Evolutionary conservation across 1,284 basidiomycete species (phyloP), one percentile per base, ranked within the genome.

Genomic region (Kwoniella shivajii): DNA sequence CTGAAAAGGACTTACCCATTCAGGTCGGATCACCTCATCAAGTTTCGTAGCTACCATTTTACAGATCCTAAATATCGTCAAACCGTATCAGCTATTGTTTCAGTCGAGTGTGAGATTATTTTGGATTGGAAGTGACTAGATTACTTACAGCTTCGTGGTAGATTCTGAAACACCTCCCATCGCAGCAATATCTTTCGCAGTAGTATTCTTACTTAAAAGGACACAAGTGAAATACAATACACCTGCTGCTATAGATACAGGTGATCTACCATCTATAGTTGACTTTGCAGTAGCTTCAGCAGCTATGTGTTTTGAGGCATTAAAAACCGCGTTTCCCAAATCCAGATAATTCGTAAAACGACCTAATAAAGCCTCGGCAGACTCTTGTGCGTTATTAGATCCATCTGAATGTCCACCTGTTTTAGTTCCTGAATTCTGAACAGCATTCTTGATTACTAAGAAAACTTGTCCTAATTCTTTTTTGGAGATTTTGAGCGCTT

Each of bases 141-240:
- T 11, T 22, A 68, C 76, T 64, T 54, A 77, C 77, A 93, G 79
- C 80, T 92, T 92, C 75, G 98, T 95, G 48, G 95, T 98, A 50
- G 91, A 89, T 72, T 98, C 94, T 71, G 92, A 93, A n/a, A 98
- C 93, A 9, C 92, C 92, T 0, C 92, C 93, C n/a, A 97, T 90
- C n/a, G 83, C 80, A 63, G 89, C 89, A 71, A 99, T 95, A 67
- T 95, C 90, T 76, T 87, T 87, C 43, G 89, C 84, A 22, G 86
- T 83, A 75, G 89, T 89, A 63, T 86, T 85, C 33, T 61, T 57
- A 55, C 87, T 90, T 66, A 93, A 83, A 43, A 98, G 76, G 66
- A 88, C 83, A 68, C 88, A 90, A 20, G 92, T 90, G 78, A 98
- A 96, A 80, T 89, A 94, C 65, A 98, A 92, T 27, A 92, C 92